Evolutionary conservation across 2,329 filamentous ascomycete genomes (phyloP), one percentile per base, ranked within the genome.

Genomic region (Colletotrichum lentis): DNA sequence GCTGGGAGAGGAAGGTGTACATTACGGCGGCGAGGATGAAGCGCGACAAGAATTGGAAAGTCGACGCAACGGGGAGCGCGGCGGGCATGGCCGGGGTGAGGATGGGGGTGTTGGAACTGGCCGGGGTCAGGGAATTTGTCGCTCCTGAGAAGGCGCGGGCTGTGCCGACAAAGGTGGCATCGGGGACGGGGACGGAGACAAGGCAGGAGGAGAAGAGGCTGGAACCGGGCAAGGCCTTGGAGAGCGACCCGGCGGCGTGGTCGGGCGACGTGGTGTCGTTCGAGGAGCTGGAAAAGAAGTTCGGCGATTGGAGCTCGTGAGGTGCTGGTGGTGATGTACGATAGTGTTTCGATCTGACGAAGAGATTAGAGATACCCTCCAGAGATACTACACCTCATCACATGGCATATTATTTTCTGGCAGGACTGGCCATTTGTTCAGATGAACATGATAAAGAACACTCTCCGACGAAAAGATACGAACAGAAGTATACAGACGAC

Each of bases 51-150:
- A 53, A 77, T 16, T 77, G 72, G 58, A 69, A 39, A 43, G 35
- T 24, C 7, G 60, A 70, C 5, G 50, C 47, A 18, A 58, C 47
- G 46, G 55, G 76, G 7, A 77, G 76, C 24, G 76, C 76, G 11
- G 79, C 75, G 5, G 81, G 81, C 5, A 75, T 83, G 62, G 79
- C 78, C 2, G 80, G 79, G 8, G 79, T 78, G 35, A 74, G 80
- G 59, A 71, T 75, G 24, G 80, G 79, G 12, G 77, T 82, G 10
- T 55, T 83, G 35, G 78, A 80, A 54, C 78, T 82, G 75, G 80
- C 80, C 1, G 81, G 80, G 4, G 76, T 80, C 6, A 67, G 52
- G 24, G 43, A 67, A 43, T 56, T 54, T 22, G 43, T 67, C 16
- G 57, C 47, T 22, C 43, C 58, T 3, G 22, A 54, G 31, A 53